Evolutionary conservation across 768 basidiomycete species (phyloP).

Genomic region (Termitomyces bulborhizus): DNA sequence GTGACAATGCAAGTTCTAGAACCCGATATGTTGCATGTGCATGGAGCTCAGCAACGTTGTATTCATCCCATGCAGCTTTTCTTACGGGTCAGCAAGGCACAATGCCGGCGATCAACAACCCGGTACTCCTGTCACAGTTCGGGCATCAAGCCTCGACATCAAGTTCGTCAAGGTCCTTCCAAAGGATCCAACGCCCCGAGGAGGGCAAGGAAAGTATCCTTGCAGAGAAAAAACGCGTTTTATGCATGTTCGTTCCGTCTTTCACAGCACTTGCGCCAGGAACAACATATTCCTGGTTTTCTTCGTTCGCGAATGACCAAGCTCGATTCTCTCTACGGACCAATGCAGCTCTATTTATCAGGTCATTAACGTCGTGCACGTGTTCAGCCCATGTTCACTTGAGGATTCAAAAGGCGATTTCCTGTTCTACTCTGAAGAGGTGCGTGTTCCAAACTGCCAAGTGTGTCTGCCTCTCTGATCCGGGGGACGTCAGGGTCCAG

Average conservation of each 20-base stretch:
- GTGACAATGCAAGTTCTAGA: slow-evolving; percentile 75
- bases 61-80: slow-evolving; percentile 41
- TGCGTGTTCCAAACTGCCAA: slow-evolving; percentile 25
- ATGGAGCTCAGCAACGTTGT: neutral
- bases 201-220: slow-evolving; percentile 60
- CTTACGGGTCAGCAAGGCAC: slow-evolving; percentile 72
- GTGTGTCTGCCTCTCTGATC: slow-evolving; percentile 1
- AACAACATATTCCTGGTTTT: slow-evolving; percentile 64
- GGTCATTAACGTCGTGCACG: slow-evolving; percentile 70
- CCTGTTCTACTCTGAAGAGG: slow-evolving; percentile 85
- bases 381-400: slow-evolving; percentile 79
- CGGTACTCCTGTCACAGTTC: slow-evolving; percentile 28
- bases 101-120: slow-evolving; percentile 35
- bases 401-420: slow-evolving; percentile 84
- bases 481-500: slow-evolving; percentile 53
- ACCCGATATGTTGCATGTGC: slow-evolving; percentile 50
- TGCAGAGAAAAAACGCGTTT: slow-evolving; percentile 63
- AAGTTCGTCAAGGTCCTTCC: slow-evolving; percentile 60
- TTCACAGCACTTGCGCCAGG: slow-evolving; percentile 46
- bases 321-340: slow-evolving; percentile 80
- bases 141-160: slow-evolving; percentile 46
- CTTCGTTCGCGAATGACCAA: slow-evolving; percentile 85
- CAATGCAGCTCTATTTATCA: slow-evolving; percentile 66
- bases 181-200: slow-evolving; percentile 53
- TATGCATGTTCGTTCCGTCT: slow-evolving; percentile 62